Percentiles rank a stretch among this genome's conserved stretches.
Evolutionary conservation across 1,139 yeast genomes (phyloP).

Genomic region (Pichia cactophila): DNA sequence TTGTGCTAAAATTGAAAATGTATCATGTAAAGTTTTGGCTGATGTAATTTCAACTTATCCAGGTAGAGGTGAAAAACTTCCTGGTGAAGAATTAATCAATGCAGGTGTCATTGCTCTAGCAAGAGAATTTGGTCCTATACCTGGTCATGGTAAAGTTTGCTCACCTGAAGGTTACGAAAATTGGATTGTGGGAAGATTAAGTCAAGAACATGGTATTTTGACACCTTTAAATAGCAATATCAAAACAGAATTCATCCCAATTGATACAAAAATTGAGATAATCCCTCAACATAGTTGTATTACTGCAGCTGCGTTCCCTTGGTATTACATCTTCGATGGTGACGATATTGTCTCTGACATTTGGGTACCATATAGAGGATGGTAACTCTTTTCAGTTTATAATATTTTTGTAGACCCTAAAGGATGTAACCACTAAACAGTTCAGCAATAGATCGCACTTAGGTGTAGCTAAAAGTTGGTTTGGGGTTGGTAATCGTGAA

Average conservation of each 20-base stretch:
- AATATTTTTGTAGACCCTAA: too few species aligned
- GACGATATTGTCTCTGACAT: constrained; percentile 43
- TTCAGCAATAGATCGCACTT: too few species aligned
- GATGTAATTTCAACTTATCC: constrained; percentile 59
- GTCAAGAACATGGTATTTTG: constrained; percentile 61
- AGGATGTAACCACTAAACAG: too few species aligned
- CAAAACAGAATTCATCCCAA: constrained; percentile 34
- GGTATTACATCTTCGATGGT: constrained; percentile 44
- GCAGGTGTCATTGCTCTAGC: constrained; percentile 70
- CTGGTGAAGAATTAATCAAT: constrained; percentile 57
- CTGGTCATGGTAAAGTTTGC: constrained; percentile 42
- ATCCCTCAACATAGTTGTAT: constrained; percentile 74
- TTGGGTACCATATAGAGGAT: constrained; percentile 66
- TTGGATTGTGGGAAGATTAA: constrained; percentile 51
- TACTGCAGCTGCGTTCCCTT: constrained; percentile 56
- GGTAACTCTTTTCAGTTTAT: constrained; percentile 15
- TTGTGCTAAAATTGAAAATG: constrained; percentile 39
- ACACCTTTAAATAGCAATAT: constrained; percentile 24
- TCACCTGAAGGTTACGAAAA: constrained; percentile 34
- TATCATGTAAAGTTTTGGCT: constrained; percentile 54
- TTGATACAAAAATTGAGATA: constrained; percentile 49
- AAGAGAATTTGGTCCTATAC: constrained; percentile 45
- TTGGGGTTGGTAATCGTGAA: too few species aligned
- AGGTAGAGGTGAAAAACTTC: constrained; percentile 35
- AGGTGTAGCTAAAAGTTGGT: too few species aligned